Evolutionary conservation across 805 yeast genomes (phyloP).

Genomic region (Torulaspora gathmanii): DNA sequence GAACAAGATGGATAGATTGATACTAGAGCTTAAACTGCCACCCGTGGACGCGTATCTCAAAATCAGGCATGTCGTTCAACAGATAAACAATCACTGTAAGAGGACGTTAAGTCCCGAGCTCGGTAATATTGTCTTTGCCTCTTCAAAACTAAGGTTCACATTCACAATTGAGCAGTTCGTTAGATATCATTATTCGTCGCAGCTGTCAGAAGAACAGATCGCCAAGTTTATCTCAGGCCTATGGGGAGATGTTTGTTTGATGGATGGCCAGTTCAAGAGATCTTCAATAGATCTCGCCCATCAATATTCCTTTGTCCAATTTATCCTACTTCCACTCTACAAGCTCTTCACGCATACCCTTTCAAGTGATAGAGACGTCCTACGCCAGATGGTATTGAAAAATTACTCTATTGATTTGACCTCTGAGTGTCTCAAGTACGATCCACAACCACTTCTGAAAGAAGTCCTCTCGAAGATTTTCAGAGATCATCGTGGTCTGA

Average conservation of each 20-base stretch:
- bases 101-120: slow-evolving; percentile 52
- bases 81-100: slow-evolving; percentile 52
- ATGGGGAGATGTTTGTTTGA: slow-evolving; percentile 73
- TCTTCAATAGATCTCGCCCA: slow-evolving; percentile 19
- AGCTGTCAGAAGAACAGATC: slow-evolving; percentile 34
- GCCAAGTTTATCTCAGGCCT: slow-evolving; percentile 48
- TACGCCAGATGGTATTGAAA: slow-evolving; percentile 44
- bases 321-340: slow-evolving; percentile 75
- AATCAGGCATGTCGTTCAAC: slow-evolving; percentile 53
- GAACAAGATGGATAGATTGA: slow-evolving; percentile 81
- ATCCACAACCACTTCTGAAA: slow-evolving; percentile 55
- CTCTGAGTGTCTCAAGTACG: slow-evolving; percentile 43
- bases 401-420: slow-evolving; percentile 46
- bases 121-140: slow-evolving; percentile 71
- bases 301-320: slow-evolving; percentile 51
- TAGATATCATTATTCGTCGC: slow-evolving; percentile 40
- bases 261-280: slow-evolving; percentile 41
- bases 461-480: slow-evolving; percentile 54
- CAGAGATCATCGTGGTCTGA: slow-evolving; percentile 47
- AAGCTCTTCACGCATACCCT: slow-evolving; percentile 62
- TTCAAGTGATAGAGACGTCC: slow-evolving; percentile 43
- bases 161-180: slow-evolving; percentile 70
- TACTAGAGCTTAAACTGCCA: slow-evolving; percentile 72
- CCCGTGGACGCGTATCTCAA: slow-evolving; percentile 71
- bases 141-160: slow-evolving; percentile 54